Evolutionary conservation across 768 basidiomycete species (phyloP).

Genomic region (Cantharellus cinnabarinus): DNA sequence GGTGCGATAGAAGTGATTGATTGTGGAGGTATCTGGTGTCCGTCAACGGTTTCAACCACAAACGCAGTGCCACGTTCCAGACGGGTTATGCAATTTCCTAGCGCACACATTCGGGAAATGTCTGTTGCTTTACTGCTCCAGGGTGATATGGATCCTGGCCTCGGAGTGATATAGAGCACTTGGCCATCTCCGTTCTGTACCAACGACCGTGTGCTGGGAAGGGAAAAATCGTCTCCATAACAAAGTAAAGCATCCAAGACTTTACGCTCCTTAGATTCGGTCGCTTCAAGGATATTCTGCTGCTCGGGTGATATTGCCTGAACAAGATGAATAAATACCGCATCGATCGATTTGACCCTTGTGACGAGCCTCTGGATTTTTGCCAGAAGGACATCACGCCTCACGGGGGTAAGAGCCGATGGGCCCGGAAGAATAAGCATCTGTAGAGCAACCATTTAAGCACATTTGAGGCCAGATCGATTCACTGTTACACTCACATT

Average conservation of each 20-base stretch:
- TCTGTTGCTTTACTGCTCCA: constrained; percentile 99
- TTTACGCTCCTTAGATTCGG: constrained; percentile 25
- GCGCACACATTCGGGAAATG: constrained; percentile 72
- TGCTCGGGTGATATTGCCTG: constrained; percentile 30
- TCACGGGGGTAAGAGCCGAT: constrained; percentile 52
- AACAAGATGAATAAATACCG: constrained; percentile 73
- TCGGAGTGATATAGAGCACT: constrained; percentile 54
- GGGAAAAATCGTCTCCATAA: constrained; percentile 61
- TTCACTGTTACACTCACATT: too few relatives aligned
- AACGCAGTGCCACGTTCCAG: constrained; percentile 72
- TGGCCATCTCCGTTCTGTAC: constrained; percentile 17
- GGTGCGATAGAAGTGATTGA: constrained; percentile 38
- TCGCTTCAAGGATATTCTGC: constrained; percentile 28
- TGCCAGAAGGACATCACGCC: constrained; percentile 43
- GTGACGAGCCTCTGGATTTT: constrained; percentile 33
- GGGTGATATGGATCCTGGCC: constrained; percentile 83
- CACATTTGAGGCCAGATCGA: too few relatives aligned
- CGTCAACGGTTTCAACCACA: constrained; percentile 31
- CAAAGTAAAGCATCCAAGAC: constrained; percentile 51
- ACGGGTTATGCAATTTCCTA: constrained; percentile 49
- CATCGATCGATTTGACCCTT: constrained; percentile 48
- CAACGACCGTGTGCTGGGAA: constrained; percentile 22
- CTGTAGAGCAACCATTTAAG: not conserved
- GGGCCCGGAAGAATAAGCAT: constrained; percentile 71
- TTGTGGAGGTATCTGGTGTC: constrained; percentile 21